Percentiles rank a stretch among this genome's conserved stretches.
phyloP scores from a whole-genome alignment of 2,329 filamentous ascomycete genomes.

The Ilyonectria mors-panacis region DNA sequence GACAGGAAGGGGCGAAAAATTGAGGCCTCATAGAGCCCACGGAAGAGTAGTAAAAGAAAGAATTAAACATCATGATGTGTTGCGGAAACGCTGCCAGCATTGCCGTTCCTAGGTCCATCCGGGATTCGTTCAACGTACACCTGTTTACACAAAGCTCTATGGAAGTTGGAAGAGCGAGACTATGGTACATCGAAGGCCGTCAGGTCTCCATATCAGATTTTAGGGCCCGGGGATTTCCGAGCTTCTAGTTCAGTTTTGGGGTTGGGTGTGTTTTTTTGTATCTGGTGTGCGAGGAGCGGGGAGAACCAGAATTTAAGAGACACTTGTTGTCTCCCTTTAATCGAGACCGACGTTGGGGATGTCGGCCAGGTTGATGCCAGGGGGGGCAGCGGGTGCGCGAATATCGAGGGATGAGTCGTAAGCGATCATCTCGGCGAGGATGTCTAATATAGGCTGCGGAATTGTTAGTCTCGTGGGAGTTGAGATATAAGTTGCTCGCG shows the following conservation, averaged over 20 bases:
- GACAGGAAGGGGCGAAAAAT: conserved; percentile 85
- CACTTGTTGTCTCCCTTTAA: conserved; percentile 53
- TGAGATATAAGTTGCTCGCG: neutral
- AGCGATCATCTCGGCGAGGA: conserved; percentile 98
- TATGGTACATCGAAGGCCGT: conserved; percentile 59
- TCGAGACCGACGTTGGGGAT: conserved; percentile 69
- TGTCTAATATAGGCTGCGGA: conserved; percentile 87
- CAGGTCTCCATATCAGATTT: conserved; percentile 46
- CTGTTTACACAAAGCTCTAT: conserved; percentile 61
- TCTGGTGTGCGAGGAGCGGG: conserved; percentile 41
- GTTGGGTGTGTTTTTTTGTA: conserved; percentile 38
- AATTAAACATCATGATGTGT: conserved; percentile 49
- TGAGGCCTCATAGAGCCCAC: conserved; percentile 50
- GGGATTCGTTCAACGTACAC: conserved; percentile 52
- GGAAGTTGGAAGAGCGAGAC: conserved; percentile 55
- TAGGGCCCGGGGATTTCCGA: conserved; percentile 21
- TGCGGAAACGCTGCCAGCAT: conserved; percentile 51
- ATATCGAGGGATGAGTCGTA: conserved; percentile 83
- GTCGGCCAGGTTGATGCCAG: conserved; percentile 61
- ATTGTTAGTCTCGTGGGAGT: conserved; percentile 37
- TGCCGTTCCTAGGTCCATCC: conserved; percentile 51
- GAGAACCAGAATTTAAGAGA: conserved; percentile 32
- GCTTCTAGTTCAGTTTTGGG: conserved; percentile 31
- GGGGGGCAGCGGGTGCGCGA: conserved; percentile 56
- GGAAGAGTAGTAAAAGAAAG: conserved; percentile 30